Percentiles rank a stretch among this genome's conserved stretches.
These are phyloP conservation scores for Symbiodinium natans DNA, from an alignment of 73 alveolate species.

Conservation along the genomic window DNA sequence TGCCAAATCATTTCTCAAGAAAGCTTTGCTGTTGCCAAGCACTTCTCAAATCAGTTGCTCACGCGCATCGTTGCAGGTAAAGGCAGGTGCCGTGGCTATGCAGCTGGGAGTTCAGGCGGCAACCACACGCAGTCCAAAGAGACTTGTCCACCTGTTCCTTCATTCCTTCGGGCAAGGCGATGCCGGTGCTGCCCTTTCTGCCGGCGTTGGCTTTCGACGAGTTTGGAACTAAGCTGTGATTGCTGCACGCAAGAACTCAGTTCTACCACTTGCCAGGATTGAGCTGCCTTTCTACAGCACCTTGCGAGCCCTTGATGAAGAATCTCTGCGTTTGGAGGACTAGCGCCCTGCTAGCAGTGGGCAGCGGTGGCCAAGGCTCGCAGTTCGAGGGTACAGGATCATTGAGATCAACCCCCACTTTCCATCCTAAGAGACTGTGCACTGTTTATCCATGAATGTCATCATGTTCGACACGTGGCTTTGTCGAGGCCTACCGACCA, in stretches of 20 bases:
- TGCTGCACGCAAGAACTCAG: background rate
- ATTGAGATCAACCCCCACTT: too few relatives aligned
- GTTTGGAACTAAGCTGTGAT: background rate
- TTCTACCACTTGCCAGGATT: background rate
- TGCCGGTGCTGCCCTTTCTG: constrained; percentile 27
- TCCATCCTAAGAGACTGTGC: too few relatives aligned
- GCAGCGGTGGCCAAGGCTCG: constrained; percentile 15
- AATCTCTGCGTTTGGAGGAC: background rate
- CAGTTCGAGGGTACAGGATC: background rate
- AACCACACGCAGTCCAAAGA: background rate
- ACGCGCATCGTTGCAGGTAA: background rate
- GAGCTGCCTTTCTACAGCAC: background rate
- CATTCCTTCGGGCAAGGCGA: background rate
- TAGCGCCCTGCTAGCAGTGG: constrained; percentile 7
- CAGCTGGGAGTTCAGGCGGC: background rate
- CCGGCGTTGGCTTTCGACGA: constrained; percentile 70
- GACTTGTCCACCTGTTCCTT: too few relatives aligned
- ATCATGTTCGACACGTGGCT: too few relatives aligned
- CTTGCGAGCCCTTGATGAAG: background rate
- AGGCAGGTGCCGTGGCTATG: background rate
- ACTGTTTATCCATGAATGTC: too few relatives aligned
- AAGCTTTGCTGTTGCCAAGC: too few relatives aligned
- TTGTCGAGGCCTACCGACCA: background rate
- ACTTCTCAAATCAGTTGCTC: too few relatives aligned
- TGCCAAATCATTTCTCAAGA: too few relatives aligned